Base-by-base conservation (phyloP, 306 rosid species). In the Abrus precatorius region DNA sequence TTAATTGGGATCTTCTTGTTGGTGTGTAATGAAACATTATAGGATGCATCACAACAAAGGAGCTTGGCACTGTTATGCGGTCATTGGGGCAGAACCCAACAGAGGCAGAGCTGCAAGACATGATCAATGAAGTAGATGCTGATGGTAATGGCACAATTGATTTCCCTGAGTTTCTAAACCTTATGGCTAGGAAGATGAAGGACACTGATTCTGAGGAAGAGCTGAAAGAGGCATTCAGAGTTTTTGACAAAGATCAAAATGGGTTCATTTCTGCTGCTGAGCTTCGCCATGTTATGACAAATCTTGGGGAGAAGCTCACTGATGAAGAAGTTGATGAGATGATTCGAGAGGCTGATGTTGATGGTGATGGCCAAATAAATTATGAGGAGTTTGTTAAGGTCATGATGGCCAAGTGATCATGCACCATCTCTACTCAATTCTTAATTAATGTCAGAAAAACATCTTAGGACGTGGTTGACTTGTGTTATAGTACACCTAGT, bases 211-310 rank as follows among this genome's bases (percentile, higher is more conserved):
- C 97, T 0, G 97, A 93, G 82, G 97, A 93, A 84, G 97, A 93
- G 80, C 84, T 93, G 82, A 93, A 93, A 66, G 97, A 93, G 80
- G 97, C 96, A 0, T 93, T 93, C 87, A 81, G 97, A 7, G 97
- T 93, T 29, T 93, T 93, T 28, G 97, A 91, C 84, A 93, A 93
- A 88, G 97, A 93, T 72, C 97, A 93, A 83, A 93, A 93, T 50
- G 97, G 97, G 4, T 93, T 91, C 91, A 93, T 93, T 74, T 93
- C 97, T 72, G 97, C 97, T 27, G 96, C 96, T 38, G 97, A 93
- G 85, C 90, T 93, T 11, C 97, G 97, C 84, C 97, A 93, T 62
- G 97, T 93, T 45, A 93, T 93, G 97, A 93, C 96, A 59, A 93
- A 93, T 82, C 96, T 93, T 0, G 97, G 97, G 0, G 97, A 93